phyloP scores from a whole-genome alignment of 108 stramenopile genomes.

The Chaetoceros muelleri region DNA sequence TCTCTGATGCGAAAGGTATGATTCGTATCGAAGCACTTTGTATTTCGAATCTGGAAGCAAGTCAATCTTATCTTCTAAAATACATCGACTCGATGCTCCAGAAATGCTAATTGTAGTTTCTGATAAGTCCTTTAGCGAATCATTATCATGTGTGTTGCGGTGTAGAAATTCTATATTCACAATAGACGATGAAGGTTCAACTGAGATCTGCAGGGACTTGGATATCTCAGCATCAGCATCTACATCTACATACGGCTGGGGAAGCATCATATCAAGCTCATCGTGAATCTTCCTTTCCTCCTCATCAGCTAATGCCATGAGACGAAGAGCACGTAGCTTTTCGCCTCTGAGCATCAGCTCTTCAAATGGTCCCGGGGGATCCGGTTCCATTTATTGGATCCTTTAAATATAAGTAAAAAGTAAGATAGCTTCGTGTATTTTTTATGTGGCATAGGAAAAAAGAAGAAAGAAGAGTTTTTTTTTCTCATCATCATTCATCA shows the following conservation, averaged over 20 bases:
- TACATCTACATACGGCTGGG: no score
- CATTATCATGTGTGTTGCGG: neutral
- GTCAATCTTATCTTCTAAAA: neutral
- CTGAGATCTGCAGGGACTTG: neutral
- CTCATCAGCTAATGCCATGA: neutral
- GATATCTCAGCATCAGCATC: neutral
- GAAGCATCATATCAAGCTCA: neutral
- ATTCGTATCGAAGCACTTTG: constrained; percentile 25
- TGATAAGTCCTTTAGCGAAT: neutral
- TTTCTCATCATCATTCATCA: no score
- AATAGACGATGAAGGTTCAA: neutral
- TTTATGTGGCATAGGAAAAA: no score
- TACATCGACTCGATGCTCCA: neutral
- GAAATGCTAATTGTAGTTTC: neutral
- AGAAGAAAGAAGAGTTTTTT: no score
- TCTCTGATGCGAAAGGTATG: constrained; percentile 47
- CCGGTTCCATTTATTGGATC: neutral
- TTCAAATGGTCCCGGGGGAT: neutral
- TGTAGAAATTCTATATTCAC: neutral
- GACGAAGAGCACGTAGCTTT: neutral
- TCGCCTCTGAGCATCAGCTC: neutral
- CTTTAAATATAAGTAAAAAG: no score
- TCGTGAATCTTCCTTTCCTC: neutral
- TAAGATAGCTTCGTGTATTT: no score
- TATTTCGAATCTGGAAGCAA: neutral